Conservation (phyloP, 2,329 filamentous ascomycete species). For the Fusarium sp. region DNA sequence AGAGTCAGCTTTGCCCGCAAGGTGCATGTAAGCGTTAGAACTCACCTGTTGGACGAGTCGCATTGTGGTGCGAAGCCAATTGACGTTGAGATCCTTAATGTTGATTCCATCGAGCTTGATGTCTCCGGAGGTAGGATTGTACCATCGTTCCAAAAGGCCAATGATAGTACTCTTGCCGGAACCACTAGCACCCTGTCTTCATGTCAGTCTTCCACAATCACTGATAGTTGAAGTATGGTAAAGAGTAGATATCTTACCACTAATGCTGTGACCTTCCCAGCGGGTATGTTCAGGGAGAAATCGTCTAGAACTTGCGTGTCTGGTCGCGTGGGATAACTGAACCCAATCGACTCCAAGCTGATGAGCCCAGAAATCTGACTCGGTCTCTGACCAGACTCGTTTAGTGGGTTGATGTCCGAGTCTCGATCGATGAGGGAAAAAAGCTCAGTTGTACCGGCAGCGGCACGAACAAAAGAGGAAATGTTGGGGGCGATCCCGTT, state of each 20-base stretch:
- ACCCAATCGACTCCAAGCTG: constrained; percentile 51
- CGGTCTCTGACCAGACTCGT: constrained; percentile 44
- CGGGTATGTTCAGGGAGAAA: constrained; percentile 55
- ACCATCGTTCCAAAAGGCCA: constrained; percentile 53
- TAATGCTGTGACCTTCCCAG: constrained; percentile 56
- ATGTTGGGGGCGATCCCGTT: constrained; percentile 45
- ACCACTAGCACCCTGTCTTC: constrained; percentile 38
- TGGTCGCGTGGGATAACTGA: constrained; percentile 57
- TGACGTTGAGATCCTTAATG: constrained; percentile 45
- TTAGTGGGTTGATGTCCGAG: constrained; percentile 50
- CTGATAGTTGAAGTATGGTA: rapidly evolving
- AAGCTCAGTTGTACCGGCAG: constrained; percentile 43
- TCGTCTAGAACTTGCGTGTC: constrained; percentile 53
- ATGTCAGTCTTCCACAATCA: not conserved
- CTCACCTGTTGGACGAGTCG: constrained; percentile 47
- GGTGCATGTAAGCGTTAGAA: not conserved
- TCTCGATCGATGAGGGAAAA: constrained; percentile 48
- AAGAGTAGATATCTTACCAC: constrained; percentile 41
- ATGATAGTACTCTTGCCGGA: constrained; percentile 54
- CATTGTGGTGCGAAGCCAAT: constrained; percentile 50
- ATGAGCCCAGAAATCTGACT: constrained; percentile 45
- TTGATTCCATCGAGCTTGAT: constrained; percentile 51
- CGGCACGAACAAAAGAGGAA: constrained; percentile 50
- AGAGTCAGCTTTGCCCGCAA: not conserved
- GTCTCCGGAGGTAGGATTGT: constrained; percentile 45